Conservation (phyloP, 768 basidiomycete species). For the Suillus americanus region DNA sequence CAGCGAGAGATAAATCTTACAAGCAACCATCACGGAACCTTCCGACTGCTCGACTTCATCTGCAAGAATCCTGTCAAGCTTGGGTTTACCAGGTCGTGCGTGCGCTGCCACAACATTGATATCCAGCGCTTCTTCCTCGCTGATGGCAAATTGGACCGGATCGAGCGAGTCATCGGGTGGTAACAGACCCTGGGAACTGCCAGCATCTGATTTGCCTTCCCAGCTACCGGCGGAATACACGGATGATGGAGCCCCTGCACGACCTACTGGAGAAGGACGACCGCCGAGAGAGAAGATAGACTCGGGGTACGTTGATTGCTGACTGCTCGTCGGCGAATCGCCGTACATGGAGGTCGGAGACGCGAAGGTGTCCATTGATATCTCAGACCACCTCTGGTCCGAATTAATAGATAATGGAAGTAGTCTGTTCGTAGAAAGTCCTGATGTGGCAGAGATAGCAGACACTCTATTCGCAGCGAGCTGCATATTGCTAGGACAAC, state of each 20-base stretch:
- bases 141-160: conserved; percentile 43
- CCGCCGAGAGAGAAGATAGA: conserved; percentile 10
- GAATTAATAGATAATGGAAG: conserved; percentile 21
- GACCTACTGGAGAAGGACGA: conserved; percentile 3
- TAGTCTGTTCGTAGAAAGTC: conserved; percentile 21
- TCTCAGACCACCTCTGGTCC: conserved; percentile 13
- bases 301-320: not conserved
- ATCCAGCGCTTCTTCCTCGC: conserved; percentile 58
- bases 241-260: not conserved
- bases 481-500: not conserved
- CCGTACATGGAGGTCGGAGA: conserved; percentile 15
- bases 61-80: conserved; percentile 56
- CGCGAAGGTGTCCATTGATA: conserved; percentile 15
- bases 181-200: not conserved
- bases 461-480: not conserved
- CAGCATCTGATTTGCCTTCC: conserved; percentile 11
- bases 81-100: conserved; percentile 66
- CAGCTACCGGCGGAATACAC: not conserved
- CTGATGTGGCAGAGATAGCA: conserved; percentile 7
- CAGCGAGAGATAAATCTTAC: conserved; percentile 42
- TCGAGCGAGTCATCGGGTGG: conserved; percentile 4
- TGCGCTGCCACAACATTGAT: conserved; percentile 59
- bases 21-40: conserved; percentile 65
- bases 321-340: conserved; percentile 5
- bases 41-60: conserved; percentile 60